Percentiles rank a stretch among this genome's conserved stretches.
phyloP scores from a whole-genome alignment of 208 protist species.

The Leptomonas pyrrhocoris region DNA sequence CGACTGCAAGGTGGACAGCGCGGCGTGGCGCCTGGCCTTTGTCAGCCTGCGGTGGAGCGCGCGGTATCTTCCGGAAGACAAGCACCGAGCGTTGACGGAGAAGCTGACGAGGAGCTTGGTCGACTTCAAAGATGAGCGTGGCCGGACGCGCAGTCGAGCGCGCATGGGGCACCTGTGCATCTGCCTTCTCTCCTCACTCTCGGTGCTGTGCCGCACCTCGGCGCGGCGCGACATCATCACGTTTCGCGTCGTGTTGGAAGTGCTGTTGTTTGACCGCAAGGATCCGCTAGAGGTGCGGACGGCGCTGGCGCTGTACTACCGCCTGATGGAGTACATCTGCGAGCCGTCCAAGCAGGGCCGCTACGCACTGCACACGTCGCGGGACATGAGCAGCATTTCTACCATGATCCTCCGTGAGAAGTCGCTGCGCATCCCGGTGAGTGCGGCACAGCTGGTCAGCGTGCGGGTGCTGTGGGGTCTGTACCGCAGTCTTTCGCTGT shows the following conservation, averaged over 20 bases:
- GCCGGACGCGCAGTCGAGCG: slow-evolving; percentile 34
- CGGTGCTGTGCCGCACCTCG: slow-evolving; percentile 57
- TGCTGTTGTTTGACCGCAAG: slow-evolving; percentile 54
- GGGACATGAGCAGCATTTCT: slow-evolving; percentile 33
- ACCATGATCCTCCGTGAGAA: slow-evolving; percentile 44
- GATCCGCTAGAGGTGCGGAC: slow-evolving; percentile 32
- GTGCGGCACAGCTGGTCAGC: slow-evolving; percentile 45
- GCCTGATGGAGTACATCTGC: slow-evolving; percentile 55
- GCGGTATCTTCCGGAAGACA: slow-evolving; percentile 22
- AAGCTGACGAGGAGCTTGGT: slow-evolving; percentile 54
- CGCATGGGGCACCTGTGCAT: slow-evolving; percentile 57
- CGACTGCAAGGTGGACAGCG: slow-evolving; percentile 54
- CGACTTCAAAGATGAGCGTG: slow-evolving; percentile 38
- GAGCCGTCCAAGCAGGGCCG: slow-evolving; percentile 39
- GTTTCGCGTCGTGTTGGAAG: slow-evolving; percentile 53
- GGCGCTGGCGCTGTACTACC: slow-evolving; percentile 60
- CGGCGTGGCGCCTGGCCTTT: slow-evolving; percentile 69
- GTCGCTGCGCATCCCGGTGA: slow-evolving; percentile 37
- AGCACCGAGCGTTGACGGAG: slow-evolving; percentile 29
- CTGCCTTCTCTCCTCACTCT: slow-evolving; percentile 54
- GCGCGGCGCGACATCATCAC: slow-evolving; percentile 50
- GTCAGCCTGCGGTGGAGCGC: slow-evolving; percentile 52
- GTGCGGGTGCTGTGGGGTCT: slow-evolving; percentile 71
- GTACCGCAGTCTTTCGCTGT: slow-evolving; percentile 55
- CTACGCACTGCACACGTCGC: slow-evolving; percentile 28